Evolutionary conservation across 495 filamentous ascomycete species (phyloP).

Genomic region (Trichocladium uniseriatum): DNA sequence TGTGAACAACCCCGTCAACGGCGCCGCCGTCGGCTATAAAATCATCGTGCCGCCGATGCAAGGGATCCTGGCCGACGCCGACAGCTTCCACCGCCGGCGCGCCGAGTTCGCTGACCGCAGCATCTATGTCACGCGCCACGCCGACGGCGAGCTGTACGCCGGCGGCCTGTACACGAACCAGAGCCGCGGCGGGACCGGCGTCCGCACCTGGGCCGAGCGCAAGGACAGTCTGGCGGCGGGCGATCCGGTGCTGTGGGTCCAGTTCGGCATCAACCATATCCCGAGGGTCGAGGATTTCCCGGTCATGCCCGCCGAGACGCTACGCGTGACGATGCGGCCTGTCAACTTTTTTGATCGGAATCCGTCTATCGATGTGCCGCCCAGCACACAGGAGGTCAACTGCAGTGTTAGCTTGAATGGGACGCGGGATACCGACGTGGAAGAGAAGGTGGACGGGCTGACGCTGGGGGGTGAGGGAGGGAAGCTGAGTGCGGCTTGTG

Average conservation of each 20-base stretch:
- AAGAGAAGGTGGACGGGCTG: neutral
- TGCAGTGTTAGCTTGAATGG: conserved; percentile 28
- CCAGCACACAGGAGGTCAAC: conserved; percentile 45
- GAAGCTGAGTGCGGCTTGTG: conserved; percentile 1
- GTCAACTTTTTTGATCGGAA: conserved; percentile 69
- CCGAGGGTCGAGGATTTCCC: conserved; percentile 41
- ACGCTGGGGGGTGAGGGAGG: neutral
- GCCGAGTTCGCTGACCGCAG: conserved; percentile 78
- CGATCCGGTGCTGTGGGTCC: conserved; percentile 49
- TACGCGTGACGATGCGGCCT: conserved; percentile 52
- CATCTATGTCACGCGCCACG: conserved; percentile 72
- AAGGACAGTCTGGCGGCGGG: conserved; percentile 13
- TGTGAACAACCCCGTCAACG: conserved; percentile 61
- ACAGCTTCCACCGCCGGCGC: conserved; percentile 59
- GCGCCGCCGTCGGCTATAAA: conserved; percentile 71
- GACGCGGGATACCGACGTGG: neutral
- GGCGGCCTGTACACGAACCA: conserved; percentile 86
- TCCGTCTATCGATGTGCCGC: conserved; percentile 66
- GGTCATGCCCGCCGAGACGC: conserved; percentile 37
- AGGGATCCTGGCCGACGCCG: conserved; percentile 62
- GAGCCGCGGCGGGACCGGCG: conserved; percentile 25
- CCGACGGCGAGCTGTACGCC: conserved; percentile 69
- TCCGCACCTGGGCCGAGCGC: conserved; percentile 18
- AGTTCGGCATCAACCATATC: conserved; percentile 54
- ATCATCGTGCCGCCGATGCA: conserved; percentile 67